These are phyloP conservation scores for Mallotus japonicus DNA, from an alignment of 441 rosid species.

Conservation along the genomic window DNA sequence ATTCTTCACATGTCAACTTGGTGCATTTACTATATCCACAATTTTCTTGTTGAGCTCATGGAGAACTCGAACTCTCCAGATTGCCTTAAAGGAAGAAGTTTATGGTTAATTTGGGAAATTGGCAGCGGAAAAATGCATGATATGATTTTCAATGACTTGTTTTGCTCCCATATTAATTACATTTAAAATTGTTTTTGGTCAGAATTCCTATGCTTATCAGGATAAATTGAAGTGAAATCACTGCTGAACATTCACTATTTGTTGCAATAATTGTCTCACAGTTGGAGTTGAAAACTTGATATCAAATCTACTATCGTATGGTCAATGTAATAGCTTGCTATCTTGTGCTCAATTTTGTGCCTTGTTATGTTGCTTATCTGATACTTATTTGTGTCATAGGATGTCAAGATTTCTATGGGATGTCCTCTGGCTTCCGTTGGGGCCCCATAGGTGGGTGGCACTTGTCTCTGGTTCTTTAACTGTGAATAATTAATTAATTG, in stretches of 20 bases:
- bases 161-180: background rate
- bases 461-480: background rate
- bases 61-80: too few relatives aligned
- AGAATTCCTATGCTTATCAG: background rate
- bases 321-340: too few relatives aligned
- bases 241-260: background rate
- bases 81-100: too few relatives aligned
- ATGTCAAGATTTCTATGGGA: conserved; percentile 84
- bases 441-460: conserved; percentile 59
- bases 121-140: too few relatives aligned
- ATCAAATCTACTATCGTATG: too few relatives aligned
- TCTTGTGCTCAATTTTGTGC: background rate
- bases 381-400: conserved; percentile 36
- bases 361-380: background rate
- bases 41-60: background rate
- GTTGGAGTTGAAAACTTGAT: background rate
- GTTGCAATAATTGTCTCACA: background rate
- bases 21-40: background rate
- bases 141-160: background rate
- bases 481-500: background rate
- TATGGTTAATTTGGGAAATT: too few relatives aligned
- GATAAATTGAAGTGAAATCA: background rate
- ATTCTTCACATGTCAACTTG: background rate
- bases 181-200: too few relatives aligned
- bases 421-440: conserved; percentile 80